Evolutionary conservation across 768 basidiomycete species (phyloP).

Genomic region (Lactarius quietus): DNA sequence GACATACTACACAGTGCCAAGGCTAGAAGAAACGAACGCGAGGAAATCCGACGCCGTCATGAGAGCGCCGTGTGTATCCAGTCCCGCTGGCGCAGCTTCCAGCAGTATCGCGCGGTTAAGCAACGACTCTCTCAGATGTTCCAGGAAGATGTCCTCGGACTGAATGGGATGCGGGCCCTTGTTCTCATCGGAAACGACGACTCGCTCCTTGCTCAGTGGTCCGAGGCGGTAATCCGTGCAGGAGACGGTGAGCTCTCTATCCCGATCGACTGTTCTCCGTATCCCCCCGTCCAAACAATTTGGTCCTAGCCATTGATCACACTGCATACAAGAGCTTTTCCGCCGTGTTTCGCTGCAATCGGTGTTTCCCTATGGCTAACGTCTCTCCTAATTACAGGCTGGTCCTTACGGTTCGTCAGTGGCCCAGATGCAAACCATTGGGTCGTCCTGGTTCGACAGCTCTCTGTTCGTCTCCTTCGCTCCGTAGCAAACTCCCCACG

Average conservation of each 20-base stretch:
- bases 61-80: slow-evolving; percentile 64
- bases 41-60: slow-evolving; percentile 48
- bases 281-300: not conserved
- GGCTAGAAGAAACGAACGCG: slow-evolving; percentile 54
- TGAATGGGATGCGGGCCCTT: slow-evolving; percentile 61
- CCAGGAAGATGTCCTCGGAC: slow-evolving; percentile 46
- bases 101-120: slow-evolving; percentile 41
- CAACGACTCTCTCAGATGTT: slow-evolving; percentile 48
- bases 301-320: no score
- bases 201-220: slow-evolving; percentile 46
- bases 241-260: slow-evolving; percentile 31
- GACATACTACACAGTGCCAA: slow-evolving; percentile 62
- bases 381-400: slow-evolving; percentile 31
- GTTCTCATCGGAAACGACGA: slow-evolving; percentile 57
- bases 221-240: slow-evolving; percentile 34
- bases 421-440: slow-evolving; percentile 47
- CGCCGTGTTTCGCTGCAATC: no score
- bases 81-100: slow-evolving; percentile 61
- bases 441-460: slow-evolving; percentile 56
- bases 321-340: not conserved
- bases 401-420: slow-evolving; percentile 39
- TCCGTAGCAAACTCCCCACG: slow-evolving; percentile 47
- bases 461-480: slow-evolving; percentile 46
- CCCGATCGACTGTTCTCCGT: not conserved
- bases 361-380: slow-evolving; percentile 26